A percentile compares a stretch with the other conserved stretches of the same genome.
phyloP scores from a whole-genome alignment of 345 rosid species.

The Brassica nigra region DNA sequence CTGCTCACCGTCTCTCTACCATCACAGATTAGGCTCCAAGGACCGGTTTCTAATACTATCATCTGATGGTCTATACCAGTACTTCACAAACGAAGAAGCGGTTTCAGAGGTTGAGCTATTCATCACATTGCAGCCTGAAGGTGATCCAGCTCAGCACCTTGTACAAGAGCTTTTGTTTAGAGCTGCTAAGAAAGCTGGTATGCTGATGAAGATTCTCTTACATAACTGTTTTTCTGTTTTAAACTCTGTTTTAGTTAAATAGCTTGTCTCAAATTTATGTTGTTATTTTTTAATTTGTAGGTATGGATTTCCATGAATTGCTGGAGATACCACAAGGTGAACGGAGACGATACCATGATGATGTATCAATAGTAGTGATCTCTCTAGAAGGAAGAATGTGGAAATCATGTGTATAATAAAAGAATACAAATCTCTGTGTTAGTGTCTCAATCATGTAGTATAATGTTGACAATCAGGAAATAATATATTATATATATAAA shows the following conservation, averaged over 20 bases:
- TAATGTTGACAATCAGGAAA: conserved; percentile 25
- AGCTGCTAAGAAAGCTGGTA: conserved; percentile 11
- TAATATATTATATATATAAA: background rate
- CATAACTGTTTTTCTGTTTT: background rate
- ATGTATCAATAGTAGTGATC: conserved; percentile 81
- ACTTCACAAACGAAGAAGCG: conserved; percentile 2
- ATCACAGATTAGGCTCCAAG: background rate
- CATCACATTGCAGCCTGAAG: conserved; percentile 12
- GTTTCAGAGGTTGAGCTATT: conserved; percentile 10
- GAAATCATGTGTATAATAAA: conserved; percentile 88
- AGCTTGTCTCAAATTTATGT: background rate
- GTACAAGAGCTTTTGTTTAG: conserved; percentile 6
- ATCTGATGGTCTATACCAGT: background rate
- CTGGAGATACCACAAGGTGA: conserved; percentile 94
- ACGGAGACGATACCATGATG: conserved; percentile 87
- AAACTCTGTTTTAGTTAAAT: background rate
- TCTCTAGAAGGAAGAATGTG: conserved; percentile 95
- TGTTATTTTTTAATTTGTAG: conserved; percentile 43
- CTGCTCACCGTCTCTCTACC: conserved; percentile 3
- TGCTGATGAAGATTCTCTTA: background rate
- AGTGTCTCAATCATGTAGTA: conserved; percentile 25
- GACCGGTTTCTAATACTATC: conserved; percentile 4
- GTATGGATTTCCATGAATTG: conserved; percentile 87
- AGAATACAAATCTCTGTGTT: conserved; percentile 2
- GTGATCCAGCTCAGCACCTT: conserved; percentile 4